Conservation (phyloP, 225 moss, liverwort and hornwort genomes). For the Polytrichum commune region DNA sequence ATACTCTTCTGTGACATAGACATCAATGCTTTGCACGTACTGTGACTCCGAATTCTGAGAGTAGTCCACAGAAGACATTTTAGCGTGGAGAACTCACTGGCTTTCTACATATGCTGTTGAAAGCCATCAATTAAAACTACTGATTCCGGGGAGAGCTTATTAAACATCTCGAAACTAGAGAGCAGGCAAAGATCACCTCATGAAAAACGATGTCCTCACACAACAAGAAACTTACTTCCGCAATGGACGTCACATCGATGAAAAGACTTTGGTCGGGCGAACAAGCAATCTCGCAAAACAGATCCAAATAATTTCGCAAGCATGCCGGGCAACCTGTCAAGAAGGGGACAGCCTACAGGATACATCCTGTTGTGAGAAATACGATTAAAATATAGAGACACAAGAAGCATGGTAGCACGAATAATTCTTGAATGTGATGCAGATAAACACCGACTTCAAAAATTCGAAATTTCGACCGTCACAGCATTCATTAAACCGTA, state of each 20-base stretch:
- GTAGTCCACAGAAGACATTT: not conserved
- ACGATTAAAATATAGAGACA: not conserved
- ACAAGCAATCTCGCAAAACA: conserved; percentile 95
- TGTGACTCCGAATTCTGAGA: conserved; percentile 51
- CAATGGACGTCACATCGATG: conserved; percentile 66
- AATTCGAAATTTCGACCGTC: no score
- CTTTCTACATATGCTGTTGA: no score
- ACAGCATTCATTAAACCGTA: no score
- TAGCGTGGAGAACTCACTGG: not conserved
- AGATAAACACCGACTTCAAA: not conserved
- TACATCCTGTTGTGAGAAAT: not conserved
- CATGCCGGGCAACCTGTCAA: conserved; percentile 97
- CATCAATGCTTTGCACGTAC: conserved; percentile 70
- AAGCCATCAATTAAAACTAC: no score
- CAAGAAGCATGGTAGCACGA: not conserved
- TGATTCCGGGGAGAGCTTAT: no score
- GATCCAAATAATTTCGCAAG: conserved; percentile 87
- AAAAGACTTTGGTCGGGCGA: conserved; percentile 91
- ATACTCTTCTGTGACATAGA: conserved; percentile 78
- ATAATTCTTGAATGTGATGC: not conserved
- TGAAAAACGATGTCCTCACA: no score
- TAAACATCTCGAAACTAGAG: no score
- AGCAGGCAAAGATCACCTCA: no score
- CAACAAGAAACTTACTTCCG: conserved; percentile 36
- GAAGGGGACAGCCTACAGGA: conserved; percentile 85